Evolutionary conservation across 257 asterid genomes (phyloP), one percentile per base, ranked within the genome.

Genomic region (Ophiorrhiza pumila): DNA sequence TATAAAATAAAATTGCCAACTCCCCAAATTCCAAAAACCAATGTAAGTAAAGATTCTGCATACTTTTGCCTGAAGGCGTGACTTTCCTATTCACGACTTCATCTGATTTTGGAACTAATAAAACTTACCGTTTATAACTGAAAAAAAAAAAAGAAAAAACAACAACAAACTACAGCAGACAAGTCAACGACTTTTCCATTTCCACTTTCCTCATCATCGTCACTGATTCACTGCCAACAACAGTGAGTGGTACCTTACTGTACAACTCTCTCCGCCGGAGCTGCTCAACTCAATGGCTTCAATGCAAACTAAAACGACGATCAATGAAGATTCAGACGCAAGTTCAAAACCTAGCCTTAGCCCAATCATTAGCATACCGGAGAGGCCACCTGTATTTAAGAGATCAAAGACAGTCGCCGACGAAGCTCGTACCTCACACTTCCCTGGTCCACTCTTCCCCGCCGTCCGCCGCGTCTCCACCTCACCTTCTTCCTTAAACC

Each of bases 391-490:
- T n/a, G 68, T 85, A 42, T 79, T 73, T 80, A 87, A 87, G 84
- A 90, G 87, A 83, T 87, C 85, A 70, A 85, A 82, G 80, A 87
- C 91, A 6, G 67, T 81, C 52, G 42, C 89, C 45, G 80, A 65
- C n/a, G 84, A 80, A 35, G 37, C 86, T 61, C 72, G 69, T 56
- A 50, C 83, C 42, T 83, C 88, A 22, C 92, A 81, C 83, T 72
- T 78, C 66, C 83, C 87, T 7, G 86, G 83, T 32, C 84, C 90
- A 13, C 89, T 82, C 68, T 83, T 83, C 80, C 90, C 93, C 60
- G 79, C 88, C 71, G 84, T 78, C 72, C 96, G 90, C 75, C 96
- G 91, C 64, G 67, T 85, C 74, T 80, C 93, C 71, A 77, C 87
- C 3, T 50, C 81, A 15, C 72, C 87, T 27, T 69, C 88, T 0